Evolutionary conservation across 768 basidiomycete genomes (phyloP).

Genomic region (Suillus luteus): DNA sequence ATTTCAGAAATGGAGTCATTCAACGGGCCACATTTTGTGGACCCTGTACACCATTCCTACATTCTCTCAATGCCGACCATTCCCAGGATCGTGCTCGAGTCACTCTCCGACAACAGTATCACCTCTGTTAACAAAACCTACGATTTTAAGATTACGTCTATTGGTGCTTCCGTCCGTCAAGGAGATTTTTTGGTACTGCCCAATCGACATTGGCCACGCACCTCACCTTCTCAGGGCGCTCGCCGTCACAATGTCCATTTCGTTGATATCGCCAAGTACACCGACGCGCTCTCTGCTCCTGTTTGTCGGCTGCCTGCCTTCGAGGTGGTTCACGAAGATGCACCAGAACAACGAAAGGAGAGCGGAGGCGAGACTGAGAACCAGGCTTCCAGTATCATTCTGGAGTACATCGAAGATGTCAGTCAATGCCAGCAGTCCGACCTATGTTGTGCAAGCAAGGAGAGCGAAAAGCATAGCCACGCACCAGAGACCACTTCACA

Average conservation of each 20-base stretch:
- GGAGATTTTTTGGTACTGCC: slow-evolving; percentile 14
- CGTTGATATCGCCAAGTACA: slow-evolving; percentile 1
- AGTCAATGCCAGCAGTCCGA: not conserved
- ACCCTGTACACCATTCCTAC: slow-evolving; percentile 23
- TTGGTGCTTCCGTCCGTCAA: slow-evolving; percentile 11
- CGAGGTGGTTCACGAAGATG: not conserved
- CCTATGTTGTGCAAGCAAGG: not conserved
- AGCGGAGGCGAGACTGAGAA: slow-evolving; percentile 8
- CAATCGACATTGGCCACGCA: not conserved
- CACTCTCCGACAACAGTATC: not conserved
- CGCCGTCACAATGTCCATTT: not conserved
- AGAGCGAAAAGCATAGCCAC: not conserved
- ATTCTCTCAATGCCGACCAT: slow-evolving; percentile 32
- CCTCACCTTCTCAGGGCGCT: not conserved
- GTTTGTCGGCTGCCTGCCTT: slow-evolving; percentile 6
- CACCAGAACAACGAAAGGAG: not conserved
- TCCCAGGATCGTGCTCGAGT: slow-evolving; percentile 28
- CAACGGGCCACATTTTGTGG: slow-evolving; percentile 29
- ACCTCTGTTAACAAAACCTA: slow-evolving; percentile 8
- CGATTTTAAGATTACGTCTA: slow-evolving; percentile 9
- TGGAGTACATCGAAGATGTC: not conserved
- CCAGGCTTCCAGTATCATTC: not conserved
- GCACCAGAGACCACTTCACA: not conserved
- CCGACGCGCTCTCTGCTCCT: not conserved
- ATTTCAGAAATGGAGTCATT: slow-evolving; percentile 22